Base-by-base conservation (phyloP, 257 asterid species). In the Nicotiana undulata region DNA sequence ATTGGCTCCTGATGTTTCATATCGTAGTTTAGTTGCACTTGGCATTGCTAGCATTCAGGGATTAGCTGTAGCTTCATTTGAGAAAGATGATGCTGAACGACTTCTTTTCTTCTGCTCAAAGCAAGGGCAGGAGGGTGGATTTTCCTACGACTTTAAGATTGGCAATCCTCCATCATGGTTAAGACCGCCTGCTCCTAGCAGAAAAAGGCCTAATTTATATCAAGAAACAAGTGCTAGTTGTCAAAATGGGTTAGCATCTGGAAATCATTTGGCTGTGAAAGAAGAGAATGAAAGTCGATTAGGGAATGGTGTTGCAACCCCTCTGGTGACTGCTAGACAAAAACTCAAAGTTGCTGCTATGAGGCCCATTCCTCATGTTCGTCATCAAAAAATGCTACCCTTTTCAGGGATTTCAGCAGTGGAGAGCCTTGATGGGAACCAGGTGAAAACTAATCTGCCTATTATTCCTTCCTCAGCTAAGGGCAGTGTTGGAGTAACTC, bases 341-440 rank as follows among this genome's bases (percentile, higher is more conserved):
- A 92, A 86, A 77, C 84, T 86, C 8, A 91, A 87, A 83, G 87
- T 87, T 58, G 98, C 99, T 63, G 96, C 98, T 40, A 80, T 96
- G 84, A 90, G 99, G 85, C 99, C 99, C 56, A 89, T 96, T 72
- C 99, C 99, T 88, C 99, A 94, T 53, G 84, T 92, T 79, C 97
- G 93, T 67, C 97, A 96, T 90, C 97, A 90, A 79, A 96, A 92
- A 85, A 91, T 96, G 99, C 97, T 96, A 29, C 99, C 99, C 2
- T 96, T 96, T 87, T 89, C 98, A 18, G 87, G 91, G 61, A 82
- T 87, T 81, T 75, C 83, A 5, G 91, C 86, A 37, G 83, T 82
- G 40, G 96, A 89, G 65, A 81, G 83, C 68, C 86, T 84, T 31
- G 97, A 91, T 46, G 94, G 95, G 37, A 85, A 79, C 87, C 92